phyloP scores from a whole-genome alignment of 192 early-diverging fungal species.

The Coemansia sp. region DNA sequence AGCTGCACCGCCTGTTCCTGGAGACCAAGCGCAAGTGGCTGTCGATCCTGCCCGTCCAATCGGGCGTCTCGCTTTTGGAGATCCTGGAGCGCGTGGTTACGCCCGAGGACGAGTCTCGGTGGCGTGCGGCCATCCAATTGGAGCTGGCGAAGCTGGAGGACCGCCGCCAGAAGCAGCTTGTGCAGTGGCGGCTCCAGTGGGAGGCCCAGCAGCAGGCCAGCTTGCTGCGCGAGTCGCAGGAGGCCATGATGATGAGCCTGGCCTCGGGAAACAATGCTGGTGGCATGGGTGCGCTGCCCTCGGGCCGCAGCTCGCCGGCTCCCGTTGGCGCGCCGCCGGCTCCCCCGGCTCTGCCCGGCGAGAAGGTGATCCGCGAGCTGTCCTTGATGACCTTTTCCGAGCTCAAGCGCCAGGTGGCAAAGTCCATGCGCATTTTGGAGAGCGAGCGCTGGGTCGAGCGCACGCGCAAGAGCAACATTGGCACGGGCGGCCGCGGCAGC shows the following conservation, averaged over 20 bases:
- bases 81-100: slow-evolving; percentile 77
- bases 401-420: slow-evolving; percentile 78
- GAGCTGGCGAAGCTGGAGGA: slow-evolving; percentile 55
- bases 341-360: slow-evolving; percentile 45
- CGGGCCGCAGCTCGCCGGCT: slow-evolving; percentile 45
- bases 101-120: slow-evolving; percentile 70
- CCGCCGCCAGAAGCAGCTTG: slow-evolving; percentile 39
- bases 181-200: slow-evolving; percentile 53
- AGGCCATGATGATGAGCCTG: slow-evolving; percentile 21
- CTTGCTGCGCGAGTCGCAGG: slow-evolving; percentile 48
- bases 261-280: too few species aligned
- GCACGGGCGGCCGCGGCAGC: slow-evolving; percentile 28
- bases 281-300: too few species aligned
- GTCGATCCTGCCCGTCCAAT: slow-evolving; percentile 82
- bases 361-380: slow-evolving; percentile 57
- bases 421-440: slow-evolving; percentile 82
- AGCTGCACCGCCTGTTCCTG: slow-evolving; percentile 67
- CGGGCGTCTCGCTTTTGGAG: slow-evolving; percentile 77
- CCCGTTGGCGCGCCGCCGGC: slow-evolving; percentile 28
- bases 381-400: slow-evolving; percentile 66
- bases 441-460: slow-evolving; percentile 65
- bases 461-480: slow-evolving; percentile 55
- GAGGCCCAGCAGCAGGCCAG: slow-evolving; percentile 52
- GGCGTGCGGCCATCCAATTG: slow-evolving; percentile 49
- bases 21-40: slow-evolving; percentile 91